phyloP scores from a whole-genome alignment of 2,329 filamentous ascomycete species.

The Hortaea sp. region DNA sequence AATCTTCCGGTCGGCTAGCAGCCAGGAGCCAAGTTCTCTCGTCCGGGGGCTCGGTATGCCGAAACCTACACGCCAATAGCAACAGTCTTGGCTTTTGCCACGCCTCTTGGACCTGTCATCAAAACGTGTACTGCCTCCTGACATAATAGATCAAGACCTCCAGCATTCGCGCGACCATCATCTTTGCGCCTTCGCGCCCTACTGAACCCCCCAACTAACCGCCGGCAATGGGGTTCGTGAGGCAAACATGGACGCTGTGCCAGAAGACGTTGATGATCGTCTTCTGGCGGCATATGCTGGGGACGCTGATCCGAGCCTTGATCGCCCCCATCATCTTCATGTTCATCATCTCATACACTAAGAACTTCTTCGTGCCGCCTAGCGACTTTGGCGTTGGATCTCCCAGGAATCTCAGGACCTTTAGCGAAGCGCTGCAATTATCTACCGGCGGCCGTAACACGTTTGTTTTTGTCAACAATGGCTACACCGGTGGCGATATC shows the following conservation, averaged over 20 bases:
- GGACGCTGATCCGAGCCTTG: slow-evolving; percentile 46
- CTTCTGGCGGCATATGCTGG: slow-evolving; percentile 43
- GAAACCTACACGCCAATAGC: background rate
- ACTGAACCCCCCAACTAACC: background rate
- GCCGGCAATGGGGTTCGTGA: slow-evolving; percentile 18
- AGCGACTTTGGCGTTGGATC: slow-evolving; percentile 64
- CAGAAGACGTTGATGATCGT: slow-evolving; percentile 49
- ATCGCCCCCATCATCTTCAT: slow-evolving; percentile 44
- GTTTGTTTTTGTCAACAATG: slow-evolving; percentile 71
- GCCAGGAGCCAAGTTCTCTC: no score
- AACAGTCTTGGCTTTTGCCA: background rate
- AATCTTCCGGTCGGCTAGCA: no score
- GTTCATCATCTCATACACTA: slow-evolving; percentile 42
- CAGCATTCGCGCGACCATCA: background rate
- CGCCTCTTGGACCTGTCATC: background rate
- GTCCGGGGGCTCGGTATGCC: no score
- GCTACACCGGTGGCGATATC: slow-evolving; percentile 57
- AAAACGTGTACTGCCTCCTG: background rate
- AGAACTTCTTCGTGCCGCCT: slow-evolving; percentile 73
- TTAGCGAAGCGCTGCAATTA: slow-evolving; percentile 52
- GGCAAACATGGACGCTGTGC: slow-evolving; percentile 47
- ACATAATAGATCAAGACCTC: background rate
- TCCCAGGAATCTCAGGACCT: slow-evolving; percentile 49
- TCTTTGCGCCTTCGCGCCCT: no score
- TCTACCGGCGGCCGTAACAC: slow-evolving; percentile 53